Conservation (phyloP, 306 rosid genomes). For the Prosopis cineraria region DNA sequence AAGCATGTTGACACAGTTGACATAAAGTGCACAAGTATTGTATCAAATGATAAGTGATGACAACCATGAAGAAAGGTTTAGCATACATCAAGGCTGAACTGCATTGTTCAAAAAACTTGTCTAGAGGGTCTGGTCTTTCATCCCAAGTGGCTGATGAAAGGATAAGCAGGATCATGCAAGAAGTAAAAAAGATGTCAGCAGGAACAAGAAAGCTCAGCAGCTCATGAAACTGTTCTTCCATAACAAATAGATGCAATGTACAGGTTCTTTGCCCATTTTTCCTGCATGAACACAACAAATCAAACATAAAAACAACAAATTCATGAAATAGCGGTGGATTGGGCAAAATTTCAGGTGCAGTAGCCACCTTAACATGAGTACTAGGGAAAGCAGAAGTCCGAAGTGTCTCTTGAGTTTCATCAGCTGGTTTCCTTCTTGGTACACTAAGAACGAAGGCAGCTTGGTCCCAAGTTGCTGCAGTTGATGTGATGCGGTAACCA, state of each 20-base stretch:
- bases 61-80: slow-evolving; percentile 43
- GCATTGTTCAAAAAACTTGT: slow-evolving; percentile 40
- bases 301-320: slow-evolving; percentile 18
- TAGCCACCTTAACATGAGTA: slow-evolving; percentile 71
- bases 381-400: slow-evolving; percentile 85
- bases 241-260: slow-evolving; percentile 79
- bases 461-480: slow-evolving; percentile 85
- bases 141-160: slow-evolving; percentile 29
- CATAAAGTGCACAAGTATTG: slow-evolving; percentile 52
- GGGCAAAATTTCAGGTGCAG: neutral
- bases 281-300: slow-evolving; percentile 53
- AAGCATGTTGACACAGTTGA: slow-evolving; percentile 47
- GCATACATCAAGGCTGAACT: slow-evolving; percentile 58
- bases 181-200: slow-evolving; percentile 31
- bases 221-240: slow-evolving; percentile 77
- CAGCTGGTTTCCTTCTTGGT: slow-evolving; percentile 67
- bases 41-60: slow-evolving; percentile 51
- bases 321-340: neutral
- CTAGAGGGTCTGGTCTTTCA: slow-evolving; percentile 28
- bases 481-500: slow-evolving; percentile 77
- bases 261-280: slow-evolving; percentile 85
- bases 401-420: slow-evolving; percentile 88
- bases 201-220: slow-evolving; percentile 29
- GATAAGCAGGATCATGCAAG: slow-evolving; percentile 16
- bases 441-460: slow-evolving; percentile 77